A percentile compares a stretch with the other conserved stretches of the same genome.
These are phyloP conservation scores for Candida frijolesensis DNA, from an alignment of 1,139 yeast species.

Conservation along the genomic window DNA sequence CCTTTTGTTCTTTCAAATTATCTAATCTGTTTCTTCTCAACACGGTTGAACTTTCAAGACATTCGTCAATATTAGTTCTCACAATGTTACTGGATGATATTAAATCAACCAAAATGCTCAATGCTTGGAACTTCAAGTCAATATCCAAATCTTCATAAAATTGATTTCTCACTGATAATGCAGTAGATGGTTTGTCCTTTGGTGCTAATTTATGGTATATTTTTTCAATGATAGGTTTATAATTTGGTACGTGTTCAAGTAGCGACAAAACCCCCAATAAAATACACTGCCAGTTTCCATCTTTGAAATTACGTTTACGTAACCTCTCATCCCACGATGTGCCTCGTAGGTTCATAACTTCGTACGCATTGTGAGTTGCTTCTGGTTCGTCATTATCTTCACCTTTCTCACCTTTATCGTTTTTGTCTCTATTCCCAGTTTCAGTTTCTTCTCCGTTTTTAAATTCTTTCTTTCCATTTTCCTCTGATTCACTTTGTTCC, in stretches of 20 bases:
- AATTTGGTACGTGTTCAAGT: constrained; percentile 61
- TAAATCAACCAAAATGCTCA: constrained; percentile 59
- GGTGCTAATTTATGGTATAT: constrained; percentile 63
- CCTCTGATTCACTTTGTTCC: constrained; percentile 22
- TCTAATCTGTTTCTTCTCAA: constrained; percentile 73
- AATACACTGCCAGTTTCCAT: constrained; percentile 84
- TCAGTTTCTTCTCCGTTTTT: constrained; percentile 27
- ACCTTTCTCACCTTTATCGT: constrained; percentile 22
- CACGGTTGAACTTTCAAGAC: constrained; percentile 64
- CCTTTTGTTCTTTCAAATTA: constrained; percentile 61
- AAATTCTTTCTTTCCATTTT: constrained; percentile 15
- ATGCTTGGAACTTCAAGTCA: constrained; percentile 51
- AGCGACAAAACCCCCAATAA: constrained; percentile 70
- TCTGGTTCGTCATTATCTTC: constrained; percentile 18
- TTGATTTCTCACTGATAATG: constrained; percentile 48
- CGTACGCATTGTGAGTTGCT: constrained; percentile 52
- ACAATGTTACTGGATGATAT: constrained; percentile 61
- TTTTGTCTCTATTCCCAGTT: constrained; percentile 27
- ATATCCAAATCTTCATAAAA: constrained; percentile 53
- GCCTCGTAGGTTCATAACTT: constrained; percentile 61
- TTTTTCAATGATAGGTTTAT: constrained; percentile 45
- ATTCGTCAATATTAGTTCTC: constrained; percentile 66
- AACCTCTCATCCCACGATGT: constrained; percentile 78
- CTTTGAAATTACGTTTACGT: constrained; percentile 71
- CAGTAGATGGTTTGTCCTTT: constrained; percentile 47